phyloP scores from a whole-genome alignment of 208 protist genomes.

The Kentomonas sorsogonicus region DNA sequence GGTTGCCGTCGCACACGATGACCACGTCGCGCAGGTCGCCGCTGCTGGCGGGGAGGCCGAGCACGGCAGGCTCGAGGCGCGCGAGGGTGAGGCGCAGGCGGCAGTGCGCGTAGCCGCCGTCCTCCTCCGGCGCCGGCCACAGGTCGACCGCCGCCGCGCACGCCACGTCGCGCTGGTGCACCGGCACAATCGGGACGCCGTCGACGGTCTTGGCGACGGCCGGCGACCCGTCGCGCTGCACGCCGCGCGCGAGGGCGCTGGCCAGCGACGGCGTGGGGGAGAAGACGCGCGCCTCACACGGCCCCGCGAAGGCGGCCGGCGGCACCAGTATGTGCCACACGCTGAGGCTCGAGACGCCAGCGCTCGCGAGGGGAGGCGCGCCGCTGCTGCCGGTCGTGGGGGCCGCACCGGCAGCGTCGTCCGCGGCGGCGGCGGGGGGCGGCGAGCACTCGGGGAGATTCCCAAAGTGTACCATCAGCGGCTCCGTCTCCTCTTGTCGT shows the following conservation, averaged over 20 bases:
- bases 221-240: constrained; percentile 37
- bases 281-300: constrained; percentile 74
- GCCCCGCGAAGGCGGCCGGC: constrained; percentile 71
- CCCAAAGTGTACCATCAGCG: too few relatives aligned
- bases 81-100: too few relatives aligned
- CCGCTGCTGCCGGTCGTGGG: neutral
- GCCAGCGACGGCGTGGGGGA: constrained; percentile 57
- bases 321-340: constrained; percentile 83
- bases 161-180: neutral
- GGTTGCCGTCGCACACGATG: too few relatives aligned
- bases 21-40: too few relatives aligned
- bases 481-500: too few relatives aligned
- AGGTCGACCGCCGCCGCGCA: neutral
- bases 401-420: neutral
- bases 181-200: neutral
- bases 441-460: neutral
- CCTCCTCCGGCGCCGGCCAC: too few relatives aligned
- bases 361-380: constrained; percentile 8
- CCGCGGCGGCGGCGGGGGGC: neutral
- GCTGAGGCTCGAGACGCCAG: constrained; percentile 51
- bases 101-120: too few relatives aligned
- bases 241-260: constrained; percentile 45
- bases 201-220: constrained; percentile 21
- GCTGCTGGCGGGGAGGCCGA: too few relatives aligned
- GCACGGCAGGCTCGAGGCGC: too few relatives aligned